phyloP scores from a whole-genome alignment of 148 eudicot genomes.

The Rhododendron griersonianum region DNA sequence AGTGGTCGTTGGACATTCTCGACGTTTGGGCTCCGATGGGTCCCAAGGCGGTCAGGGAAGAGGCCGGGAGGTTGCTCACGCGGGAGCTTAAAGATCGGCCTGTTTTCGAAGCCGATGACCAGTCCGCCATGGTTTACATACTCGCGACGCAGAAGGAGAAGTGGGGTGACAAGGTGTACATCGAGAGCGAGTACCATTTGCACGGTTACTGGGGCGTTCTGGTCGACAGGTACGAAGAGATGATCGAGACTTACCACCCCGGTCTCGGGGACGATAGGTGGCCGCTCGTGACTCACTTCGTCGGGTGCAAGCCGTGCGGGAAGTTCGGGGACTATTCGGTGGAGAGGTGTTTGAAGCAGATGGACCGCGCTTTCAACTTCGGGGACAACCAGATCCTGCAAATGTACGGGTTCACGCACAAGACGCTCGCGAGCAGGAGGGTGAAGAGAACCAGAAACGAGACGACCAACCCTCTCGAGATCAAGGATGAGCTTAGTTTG shows the following conservation, averaged over 20 bases:
- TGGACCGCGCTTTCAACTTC: slow-evolving; percentile 76
- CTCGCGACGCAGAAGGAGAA: slow-evolving; percentile 50
- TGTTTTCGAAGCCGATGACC: slow-evolving; percentile 83
- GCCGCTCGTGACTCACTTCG: slow-evolving; percentile 82
- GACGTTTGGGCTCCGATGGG: slow-evolving; percentile 83
- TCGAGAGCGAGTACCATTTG: slow-evolving; percentile 63
- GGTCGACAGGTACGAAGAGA: slow-evolving; percentile 64
- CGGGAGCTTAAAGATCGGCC: slow-evolving; percentile 63
- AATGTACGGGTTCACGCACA: slow-evolving; percentile 64
- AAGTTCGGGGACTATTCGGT: slow-evolving; percentile 63
- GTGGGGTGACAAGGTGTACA: slow-evolving; percentile 69
- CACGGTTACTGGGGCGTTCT: slow-evolving; percentile 81
- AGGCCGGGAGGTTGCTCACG: slow-evolving; percentile 58
- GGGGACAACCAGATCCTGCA: slow-evolving; percentile 72
- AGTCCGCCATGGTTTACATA: slow-evolving; percentile 70
- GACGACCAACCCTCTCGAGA: slow-evolving; percentile 46
- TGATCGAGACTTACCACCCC: slow-evolving; percentile 52
- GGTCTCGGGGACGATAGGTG: slow-evolving; percentile 76
- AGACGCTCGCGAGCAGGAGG: slow-evolving; percentile 48
- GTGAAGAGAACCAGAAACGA: slow-evolving; percentile 57
- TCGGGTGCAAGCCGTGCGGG: slow-evolving; percentile 78
- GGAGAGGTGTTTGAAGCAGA: slow-evolving; percentile 68
- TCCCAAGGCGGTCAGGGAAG: slow-evolving; percentile 52
- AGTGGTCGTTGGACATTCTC: slow-evolving; percentile 69
- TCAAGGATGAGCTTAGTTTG: slow-evolving; percentile 50